These are phyloP conservation scores for Actinomortierella wolfii DNA, from an alignment of 371 early-diverging fungal species.

Conservation along the genomic window DNA sequence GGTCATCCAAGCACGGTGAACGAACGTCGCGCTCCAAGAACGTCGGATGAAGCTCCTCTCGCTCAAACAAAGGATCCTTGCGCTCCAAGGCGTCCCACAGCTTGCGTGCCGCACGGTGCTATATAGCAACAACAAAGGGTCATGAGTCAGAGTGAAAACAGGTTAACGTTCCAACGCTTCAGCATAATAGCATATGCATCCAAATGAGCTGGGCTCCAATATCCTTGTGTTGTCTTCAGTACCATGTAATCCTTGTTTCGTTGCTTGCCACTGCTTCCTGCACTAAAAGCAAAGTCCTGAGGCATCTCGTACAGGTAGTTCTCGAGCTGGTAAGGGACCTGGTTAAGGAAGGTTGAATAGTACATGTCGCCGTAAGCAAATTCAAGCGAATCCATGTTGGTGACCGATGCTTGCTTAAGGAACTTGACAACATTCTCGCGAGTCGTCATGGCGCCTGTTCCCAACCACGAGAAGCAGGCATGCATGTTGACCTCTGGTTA, in stretches of 20 bases:
- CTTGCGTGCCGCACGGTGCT: slow-evolving; percentile 51
- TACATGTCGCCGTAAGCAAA: slow-evolving; percentile 64
- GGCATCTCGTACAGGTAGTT: slow-evolving; percentile 44
- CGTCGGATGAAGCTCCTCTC: slow-evolving; percentile 47
- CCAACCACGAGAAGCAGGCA: slow-evolving; percentile 59
- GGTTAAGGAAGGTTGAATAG: slow-evolving; percentile 61
- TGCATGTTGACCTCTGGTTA: slow-evolving; percentile 55
- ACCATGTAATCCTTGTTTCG: slow-evolving; percentile 53
- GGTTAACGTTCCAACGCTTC: not conserved
- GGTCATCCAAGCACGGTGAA: slow-evolving; percentile 58
- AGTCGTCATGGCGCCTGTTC: slow-evolving; percentile 59
- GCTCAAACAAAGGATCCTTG: slow-evolving; percentile 43
- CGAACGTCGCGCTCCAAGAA: slow-evolving; percentile 50
- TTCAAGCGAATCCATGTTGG: slow-evolving; percentile 55
- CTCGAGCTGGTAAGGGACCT: slow-evolving; percentile 62
- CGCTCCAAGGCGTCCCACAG: slow-evolving; percentile 47
- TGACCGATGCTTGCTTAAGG: slow-evolving; percentile 48
- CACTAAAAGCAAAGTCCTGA: slow-evolving; percentile 48
- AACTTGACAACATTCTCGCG: slow-evolving; percentile 57
- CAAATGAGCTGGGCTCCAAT: not conserved
- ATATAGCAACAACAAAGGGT: not conserved
- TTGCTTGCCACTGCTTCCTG: slow-evolving; percentile 42
- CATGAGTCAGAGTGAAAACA: not conserved
- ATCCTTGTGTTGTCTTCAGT: not conserved
- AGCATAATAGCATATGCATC: not conserved